These are phyloP conservation scores for Acanthamoeba rhysodes DNA, from an alignment of 208 protist species.

Conservation along the genomic window DNA sequence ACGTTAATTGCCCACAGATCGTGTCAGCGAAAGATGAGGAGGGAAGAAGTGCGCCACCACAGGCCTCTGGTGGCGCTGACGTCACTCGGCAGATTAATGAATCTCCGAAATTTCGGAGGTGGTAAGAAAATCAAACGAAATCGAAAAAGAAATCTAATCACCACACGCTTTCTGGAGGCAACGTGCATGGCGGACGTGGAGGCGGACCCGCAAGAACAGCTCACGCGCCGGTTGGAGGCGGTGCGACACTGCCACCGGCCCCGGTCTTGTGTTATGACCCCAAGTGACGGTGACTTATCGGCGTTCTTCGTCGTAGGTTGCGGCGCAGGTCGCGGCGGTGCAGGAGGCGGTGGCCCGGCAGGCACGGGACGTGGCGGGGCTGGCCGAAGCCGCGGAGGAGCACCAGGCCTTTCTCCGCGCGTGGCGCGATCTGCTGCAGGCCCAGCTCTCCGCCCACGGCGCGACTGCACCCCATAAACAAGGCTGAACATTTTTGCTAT, in stretches of 20 bases:
- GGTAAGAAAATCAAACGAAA: neutral
- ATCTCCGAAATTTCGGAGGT: no score
- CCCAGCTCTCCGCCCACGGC: neutral
- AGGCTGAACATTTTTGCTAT: no score
- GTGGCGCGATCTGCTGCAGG: neutral
- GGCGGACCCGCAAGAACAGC: neutral
- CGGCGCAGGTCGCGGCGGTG: neutral
- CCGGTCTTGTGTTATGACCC: no score
- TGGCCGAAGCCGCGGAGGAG: neutral
- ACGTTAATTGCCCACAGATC: no score
- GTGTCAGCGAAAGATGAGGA: no score
- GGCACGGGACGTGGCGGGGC: neutral
- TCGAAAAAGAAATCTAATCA: neutral
- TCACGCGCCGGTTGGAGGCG: neutral
- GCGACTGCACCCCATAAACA: no score
- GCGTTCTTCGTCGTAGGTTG: neutral
- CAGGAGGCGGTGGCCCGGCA: neutral
- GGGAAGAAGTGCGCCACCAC: no score
- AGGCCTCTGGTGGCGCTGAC: no score
- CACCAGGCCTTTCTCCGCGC: conserved; percentile 22
- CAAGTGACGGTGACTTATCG: no score
- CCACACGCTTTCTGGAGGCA: no score
- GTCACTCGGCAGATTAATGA: neutral
- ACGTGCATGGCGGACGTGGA: no score
- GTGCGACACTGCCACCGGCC: neutral